Percentiles rank a stretch among this genome's conserved stretches.
phyloP scores from a whole-genome alignment of 2,329 filamentous ascomycete genomes.

The Sporothrix schenckii region DNA sequence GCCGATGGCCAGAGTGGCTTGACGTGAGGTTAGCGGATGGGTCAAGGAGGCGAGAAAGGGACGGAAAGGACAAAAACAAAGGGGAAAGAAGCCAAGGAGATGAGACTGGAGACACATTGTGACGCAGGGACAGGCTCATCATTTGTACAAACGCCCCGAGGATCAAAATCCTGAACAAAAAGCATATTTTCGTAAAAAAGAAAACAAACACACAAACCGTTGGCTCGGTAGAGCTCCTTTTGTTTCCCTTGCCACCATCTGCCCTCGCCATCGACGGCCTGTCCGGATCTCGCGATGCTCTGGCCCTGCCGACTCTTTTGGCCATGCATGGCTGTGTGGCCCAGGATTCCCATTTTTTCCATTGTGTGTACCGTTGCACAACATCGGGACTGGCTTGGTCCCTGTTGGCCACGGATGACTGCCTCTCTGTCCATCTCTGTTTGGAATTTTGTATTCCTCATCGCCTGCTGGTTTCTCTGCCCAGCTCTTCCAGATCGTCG shows the following conservation, averaged over 20 bases:
- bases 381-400: slow-evolving; percentile 15
- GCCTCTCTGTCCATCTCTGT: neutral
- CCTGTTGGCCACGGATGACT: neutral
- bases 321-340: neutral
- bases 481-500: neutral
- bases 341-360: neutral
- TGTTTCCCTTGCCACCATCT: neutral
- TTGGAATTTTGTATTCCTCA: neutral
- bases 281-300: neutral
- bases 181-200: neutral
- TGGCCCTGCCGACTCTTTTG: neutral
- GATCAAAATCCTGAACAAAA: neutral
- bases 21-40: neutral
- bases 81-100: neutral
- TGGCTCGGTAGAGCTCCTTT: neutral
- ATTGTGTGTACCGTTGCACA: slow-evolving; percentile 15
- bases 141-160: slow-evolving; percentile 6
- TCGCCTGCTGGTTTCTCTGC: neutral
- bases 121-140: neutral
- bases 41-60: neutral
- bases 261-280: neutral
- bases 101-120: neutral
- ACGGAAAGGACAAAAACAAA: neutral
- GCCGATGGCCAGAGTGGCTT: neutral
- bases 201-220: neutral